Conservation (phyloP, 2,329 filamentous ascomycete genomes). For the Daldinia eschscholtzii region DNA sequence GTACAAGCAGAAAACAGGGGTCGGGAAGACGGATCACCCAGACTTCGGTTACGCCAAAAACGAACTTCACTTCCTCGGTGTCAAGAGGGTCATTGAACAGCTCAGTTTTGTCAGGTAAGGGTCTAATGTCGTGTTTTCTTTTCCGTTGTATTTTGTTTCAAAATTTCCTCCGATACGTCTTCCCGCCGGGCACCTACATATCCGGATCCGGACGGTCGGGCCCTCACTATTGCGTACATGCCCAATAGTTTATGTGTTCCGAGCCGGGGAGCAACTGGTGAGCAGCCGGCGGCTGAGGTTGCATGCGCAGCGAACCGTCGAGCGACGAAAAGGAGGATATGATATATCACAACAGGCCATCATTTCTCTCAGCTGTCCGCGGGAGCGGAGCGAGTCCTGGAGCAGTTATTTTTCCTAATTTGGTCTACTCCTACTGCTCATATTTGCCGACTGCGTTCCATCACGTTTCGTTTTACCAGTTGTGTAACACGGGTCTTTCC, state of each 20-base stretch:
- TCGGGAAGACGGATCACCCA: conserved; percentile 70
- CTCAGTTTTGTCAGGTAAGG: conserved; percentile 80
- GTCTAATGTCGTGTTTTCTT: conserved; percentile 24
- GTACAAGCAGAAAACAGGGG: conserved; percentile 71
- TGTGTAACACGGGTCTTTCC: conserved; percentile 33
- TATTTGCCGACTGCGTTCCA: conserved; percentile 23
- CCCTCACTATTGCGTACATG: conserved; percentile 21
- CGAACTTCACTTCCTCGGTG: conserved; percentile 69
- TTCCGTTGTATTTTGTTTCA: conserved; percentile 16
- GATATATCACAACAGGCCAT: conserved; percentile 32
- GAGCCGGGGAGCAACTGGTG: conserved; percentile 36
- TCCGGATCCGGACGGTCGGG: conserved; percentile 38
- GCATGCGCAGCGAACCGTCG: conserved; percentile 49
- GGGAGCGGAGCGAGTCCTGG: conserved; percentile 24
- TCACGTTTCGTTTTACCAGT: conserved; percentile 27
- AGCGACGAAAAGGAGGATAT: conserved; percentile 36
- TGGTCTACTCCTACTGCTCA: conserved; percentile 28
- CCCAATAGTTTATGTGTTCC: conserved; percentile 43
- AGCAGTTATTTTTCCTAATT: conserved; percentile 1
- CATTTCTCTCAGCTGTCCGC: conserved; percentile 11
- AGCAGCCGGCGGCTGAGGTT: conserved; percentile 43
- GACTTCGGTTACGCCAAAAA: conserved; percentile 69
- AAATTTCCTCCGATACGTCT: conserved; percentile 27
- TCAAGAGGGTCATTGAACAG: conserved; percentile 73
- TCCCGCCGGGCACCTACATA: conserved; percentile 40